phyloP scores from a whole-genome alignment of 129 eudicot genomes.

The Helichrysum umbraculigerum region DNA sequence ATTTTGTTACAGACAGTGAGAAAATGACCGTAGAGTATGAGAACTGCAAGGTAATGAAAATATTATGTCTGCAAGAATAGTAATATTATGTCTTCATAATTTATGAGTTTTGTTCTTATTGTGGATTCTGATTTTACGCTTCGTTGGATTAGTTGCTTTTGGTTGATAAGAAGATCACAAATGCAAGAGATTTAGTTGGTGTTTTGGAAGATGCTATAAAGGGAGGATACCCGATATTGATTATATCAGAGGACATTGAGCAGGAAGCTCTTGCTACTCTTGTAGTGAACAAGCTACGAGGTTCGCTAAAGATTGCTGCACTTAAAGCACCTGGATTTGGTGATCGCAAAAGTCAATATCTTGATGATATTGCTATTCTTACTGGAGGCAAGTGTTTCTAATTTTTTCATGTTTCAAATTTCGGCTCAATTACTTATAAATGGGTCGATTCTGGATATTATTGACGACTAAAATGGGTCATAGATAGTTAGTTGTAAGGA shows the following conservation, averaged over 20 bases:
- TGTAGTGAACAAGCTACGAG: constrained; percentile 76
- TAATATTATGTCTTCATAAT: background rate
- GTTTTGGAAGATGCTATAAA: constrained; percentile 78
- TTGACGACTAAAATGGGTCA: background rate
- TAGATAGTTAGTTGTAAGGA: background rate
- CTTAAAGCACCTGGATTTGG: constrained; percentile 81
- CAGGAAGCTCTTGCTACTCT: constrained; percentile 86
- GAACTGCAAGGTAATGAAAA: constrained; percentile 39
- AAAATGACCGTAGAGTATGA: constrained; percentile 47
- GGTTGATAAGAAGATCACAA: constrained; percentile 72
- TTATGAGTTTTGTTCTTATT: background rate
- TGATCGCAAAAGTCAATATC: constrained; percentile 57
- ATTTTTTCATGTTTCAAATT: background rate
- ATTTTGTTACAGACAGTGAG: constrained; percentile 37
- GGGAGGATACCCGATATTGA: constrained; percentile 56
- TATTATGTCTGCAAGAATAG: background rate
- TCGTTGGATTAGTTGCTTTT: constrained; percentile 45
- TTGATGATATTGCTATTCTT: constrained; percentile 72
- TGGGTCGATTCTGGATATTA: background rate
- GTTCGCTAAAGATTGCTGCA: constrained; percentile 47
- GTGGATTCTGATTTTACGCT: constrained; percentile 21
- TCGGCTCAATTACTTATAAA: background rate
- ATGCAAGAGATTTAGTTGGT: constrained; percentile 69
- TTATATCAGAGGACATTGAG: constrained; percentile 72
- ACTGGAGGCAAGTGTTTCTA: constrained; percentile 45